Evolutionary conservation across 1,139 yeast genomes (phyloP).

Genomic region (Pneumocystis carinii): DNA sequence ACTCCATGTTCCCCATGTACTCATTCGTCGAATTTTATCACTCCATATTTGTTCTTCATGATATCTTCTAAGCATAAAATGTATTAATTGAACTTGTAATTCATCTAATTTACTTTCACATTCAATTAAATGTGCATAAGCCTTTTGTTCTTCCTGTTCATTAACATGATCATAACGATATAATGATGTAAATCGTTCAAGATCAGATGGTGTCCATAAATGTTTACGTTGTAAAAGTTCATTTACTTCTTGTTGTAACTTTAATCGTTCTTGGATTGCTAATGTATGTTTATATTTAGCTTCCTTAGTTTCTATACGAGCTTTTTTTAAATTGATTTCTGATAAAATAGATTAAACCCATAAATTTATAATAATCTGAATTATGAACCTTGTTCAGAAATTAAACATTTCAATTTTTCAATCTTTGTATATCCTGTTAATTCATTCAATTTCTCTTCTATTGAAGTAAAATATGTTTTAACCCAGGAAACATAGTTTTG

Average conservation of each 20-base stretch:
- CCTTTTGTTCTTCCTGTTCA: conserved; percentile 42
- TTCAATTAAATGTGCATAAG: conserved; percentile 37
- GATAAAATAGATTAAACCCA: conserved; percentile 16
- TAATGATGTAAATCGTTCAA: conserved; percentile 68
- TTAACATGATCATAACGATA: conserved; percentile 71
- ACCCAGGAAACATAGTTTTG: conserved; percentile 17
- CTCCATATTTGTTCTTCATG: conserved; percentile 98
- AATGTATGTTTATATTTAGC: conserved; percentile 43
- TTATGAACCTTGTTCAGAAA: conserved; percentile 28
- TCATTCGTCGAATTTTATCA: conserved; percentile 81
- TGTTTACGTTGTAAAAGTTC: conserved; percentile 76
- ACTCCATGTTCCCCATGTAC: conserved; percentile 93
- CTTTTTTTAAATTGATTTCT: conserved; percentile 35
- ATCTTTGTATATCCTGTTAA: conserved; percentile 84
- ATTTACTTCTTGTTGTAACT: conserved; percentile 73
- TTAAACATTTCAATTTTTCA: conserved; percentile 50
- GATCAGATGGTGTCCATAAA: conserved; percentile 61
- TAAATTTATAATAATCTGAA: neutral
- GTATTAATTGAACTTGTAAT: conserved; percentile 51
- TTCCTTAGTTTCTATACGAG: conserved; percentile 36
- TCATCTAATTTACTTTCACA: conserved; percentile 58
- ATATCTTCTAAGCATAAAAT: conserved; percentile 70
- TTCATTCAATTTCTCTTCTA: conserved; percentile 67
- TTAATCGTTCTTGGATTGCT: conserved; percentile 52
- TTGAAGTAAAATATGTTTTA: conserved; percentile 51